A percentile compares a stretch with the other conserved stretches of the same genome.
Conservation (phyloP, 805 yeast genomes). For the Suhomyces tanzawaensis region DNA sequence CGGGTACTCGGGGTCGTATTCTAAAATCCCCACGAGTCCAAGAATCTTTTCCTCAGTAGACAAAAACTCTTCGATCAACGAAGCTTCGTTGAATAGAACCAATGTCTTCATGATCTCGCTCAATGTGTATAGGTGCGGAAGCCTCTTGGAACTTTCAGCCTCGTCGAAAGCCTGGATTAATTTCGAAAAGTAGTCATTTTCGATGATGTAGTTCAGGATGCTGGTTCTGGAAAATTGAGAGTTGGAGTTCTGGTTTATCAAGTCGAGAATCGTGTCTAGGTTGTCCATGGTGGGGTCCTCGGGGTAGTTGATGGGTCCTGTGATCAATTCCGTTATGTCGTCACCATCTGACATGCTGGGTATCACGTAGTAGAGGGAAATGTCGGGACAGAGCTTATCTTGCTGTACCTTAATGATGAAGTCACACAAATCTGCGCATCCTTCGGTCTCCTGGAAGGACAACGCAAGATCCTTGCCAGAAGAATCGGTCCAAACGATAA, state of each 20-base stretch:
- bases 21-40: conserved; percentile 76
- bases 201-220: conserved; percentile 54
- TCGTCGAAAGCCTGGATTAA: conserved; percentile 52
- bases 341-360: conserved; percentile 34
- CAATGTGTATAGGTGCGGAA: conserved; percentile 59
- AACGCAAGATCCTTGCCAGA: conserved; percentile 76
- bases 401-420: conserved; percentile 71
- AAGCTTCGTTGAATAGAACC: conserved; percentile 64
- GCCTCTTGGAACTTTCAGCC: conserved; percentile 53
- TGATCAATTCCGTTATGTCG: conserved; percentile 72
- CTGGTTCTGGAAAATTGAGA: conserved; percentile 63
- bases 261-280: conserved; percentile 52
- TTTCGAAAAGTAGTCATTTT: conserved; percentile 49
- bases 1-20: conserved; percentile 86
- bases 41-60: conserved; percentile 29
- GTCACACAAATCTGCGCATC: conserved; percentile 81
- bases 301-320: conserved; percentile 78
- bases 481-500: conserved; percentile 90
- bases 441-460: conserved; percentile 88
- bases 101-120: conserved; percentile 73
- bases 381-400: conserved; percentile 52
- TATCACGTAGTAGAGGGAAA: conserved; percentile 65
- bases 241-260: conserved; percentile 57
- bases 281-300: conserved; percentile 49
- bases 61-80: conserved; percentile 33